phyloP scores from a whole-genome alignment of 139 green algal genomes.

The Chlamydomonas schloesseri region DNA sequence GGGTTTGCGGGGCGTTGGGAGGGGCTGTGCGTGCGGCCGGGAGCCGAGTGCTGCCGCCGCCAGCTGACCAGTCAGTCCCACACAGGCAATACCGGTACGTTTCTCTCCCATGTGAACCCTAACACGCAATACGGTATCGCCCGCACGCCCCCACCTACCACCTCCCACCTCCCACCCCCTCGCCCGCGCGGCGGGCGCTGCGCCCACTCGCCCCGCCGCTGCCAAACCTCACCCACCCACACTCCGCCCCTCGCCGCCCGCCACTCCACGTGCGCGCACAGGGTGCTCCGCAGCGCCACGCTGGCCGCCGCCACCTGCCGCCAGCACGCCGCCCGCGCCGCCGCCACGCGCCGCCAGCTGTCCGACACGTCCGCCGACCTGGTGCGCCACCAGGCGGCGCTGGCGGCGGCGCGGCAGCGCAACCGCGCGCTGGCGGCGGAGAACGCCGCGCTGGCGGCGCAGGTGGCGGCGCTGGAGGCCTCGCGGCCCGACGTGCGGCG shows the following conservation, averaged over 20 bases:
- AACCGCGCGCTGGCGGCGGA: constrained; percentile 26
- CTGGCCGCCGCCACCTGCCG: constrained; percentile 12
- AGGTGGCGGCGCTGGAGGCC: constrained; percentile 14
- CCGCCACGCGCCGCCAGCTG: constrained; percentile 26
- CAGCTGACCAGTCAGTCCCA: no score
- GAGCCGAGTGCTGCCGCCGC: not conserved
- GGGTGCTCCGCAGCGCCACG: constrained; percentile 17
- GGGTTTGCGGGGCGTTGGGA: no score
- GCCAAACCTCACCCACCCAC: no score
- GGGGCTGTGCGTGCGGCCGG: no score
- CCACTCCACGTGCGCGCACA: not conserved
- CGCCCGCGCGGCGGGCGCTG: not conserved
- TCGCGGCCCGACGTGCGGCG: not conserved
- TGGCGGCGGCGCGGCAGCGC: constrained; percentile 2
- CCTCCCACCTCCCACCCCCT: no score
- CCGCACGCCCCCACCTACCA: no score
- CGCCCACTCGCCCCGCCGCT: not conserved
- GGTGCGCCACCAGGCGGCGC: not conserved
- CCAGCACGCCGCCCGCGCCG: constrained; percentile 16
- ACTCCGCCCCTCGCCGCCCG: no score
- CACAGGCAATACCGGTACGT: no score
- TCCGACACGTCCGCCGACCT: constrained; percentile 7
- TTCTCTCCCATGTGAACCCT: no score
- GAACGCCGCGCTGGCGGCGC: constrained; percentile 28
- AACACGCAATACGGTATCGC: no score